Conservation (phyloP, 768 basidiomycete species). For the Inosperma sp. region DNA sequence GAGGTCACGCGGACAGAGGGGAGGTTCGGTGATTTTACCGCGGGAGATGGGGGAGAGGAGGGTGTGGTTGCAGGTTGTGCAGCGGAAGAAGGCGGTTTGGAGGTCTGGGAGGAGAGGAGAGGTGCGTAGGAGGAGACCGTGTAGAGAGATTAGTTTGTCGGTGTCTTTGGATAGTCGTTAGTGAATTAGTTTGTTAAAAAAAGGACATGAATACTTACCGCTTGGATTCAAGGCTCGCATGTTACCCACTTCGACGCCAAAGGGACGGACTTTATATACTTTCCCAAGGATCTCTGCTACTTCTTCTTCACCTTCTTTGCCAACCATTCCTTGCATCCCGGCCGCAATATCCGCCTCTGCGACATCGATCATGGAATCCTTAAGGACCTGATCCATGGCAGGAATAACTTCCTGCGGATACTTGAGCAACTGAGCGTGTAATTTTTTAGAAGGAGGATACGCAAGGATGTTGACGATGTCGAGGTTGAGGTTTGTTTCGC, state of each 20-base stretch:
- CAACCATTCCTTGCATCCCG: constrained; percentile 71
- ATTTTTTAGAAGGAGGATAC: constrained; percentile 78
- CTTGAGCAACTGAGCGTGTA: constrained; percentile 79
- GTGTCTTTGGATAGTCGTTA: constrained; percentile 57
- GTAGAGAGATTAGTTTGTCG: constrained; percentile 94
- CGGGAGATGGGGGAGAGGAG: constrained; percentile 95
- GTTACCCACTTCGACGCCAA: constrained; percentile 76
- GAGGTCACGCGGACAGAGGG: constrained; percentile 87
- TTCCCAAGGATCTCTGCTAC: constrained; percentile 82
- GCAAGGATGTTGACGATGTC: constrained; percentile 83
- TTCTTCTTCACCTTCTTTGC: constrained; percentile 73
- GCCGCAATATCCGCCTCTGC: constrained; percentile 73
- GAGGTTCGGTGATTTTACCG: constrained; percentile 95
- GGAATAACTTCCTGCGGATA: constrained; percentile 98
- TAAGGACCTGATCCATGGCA: constrained; percentile 93
- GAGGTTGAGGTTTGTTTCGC: constrained; percentile 90
- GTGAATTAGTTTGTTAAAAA: background rate
- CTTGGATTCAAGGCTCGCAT: constrained; percentile 95
- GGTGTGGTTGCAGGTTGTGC: constrained; percentile 93
- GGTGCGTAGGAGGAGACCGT: constrained; percentile 94
- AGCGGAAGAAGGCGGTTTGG: constrained; percentile 98
- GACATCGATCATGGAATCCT: constrained; percentile 86
- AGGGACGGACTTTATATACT: constrained; percentile 92
- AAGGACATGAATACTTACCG: constrained; percentile 44
- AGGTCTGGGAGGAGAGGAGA: constrained; percentile 99